These are phyloP conservation scores for Xylariaceae sp. DNA, from an alignment of 2,329 filamentous ascomycete genomes.

Conservation along the genomic window DNA sequence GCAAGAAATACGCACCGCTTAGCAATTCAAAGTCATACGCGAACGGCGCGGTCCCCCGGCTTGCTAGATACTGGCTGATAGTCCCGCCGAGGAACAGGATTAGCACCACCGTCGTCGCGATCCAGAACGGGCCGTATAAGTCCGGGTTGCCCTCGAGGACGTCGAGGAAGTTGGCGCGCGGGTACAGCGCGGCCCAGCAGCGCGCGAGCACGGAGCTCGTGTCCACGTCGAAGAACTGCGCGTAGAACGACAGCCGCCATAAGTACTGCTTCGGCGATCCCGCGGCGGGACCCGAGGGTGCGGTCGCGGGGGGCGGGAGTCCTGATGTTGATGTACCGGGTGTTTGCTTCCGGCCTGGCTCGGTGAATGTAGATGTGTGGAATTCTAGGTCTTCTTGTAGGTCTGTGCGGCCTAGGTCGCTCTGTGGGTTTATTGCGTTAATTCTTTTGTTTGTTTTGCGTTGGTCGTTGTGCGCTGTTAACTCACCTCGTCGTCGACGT, in stretches of 20 bases:
- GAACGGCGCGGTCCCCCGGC: constrained; percentile 66
- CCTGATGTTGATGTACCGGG: constrained; percentile 44
- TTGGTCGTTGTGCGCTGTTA: no score
- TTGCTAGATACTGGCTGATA: constrained; percentile 82
- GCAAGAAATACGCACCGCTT: constrained; percentile 54
- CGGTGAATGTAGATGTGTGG: constrained; percentile 84
- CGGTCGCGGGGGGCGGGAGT: constrained; percentile 55
- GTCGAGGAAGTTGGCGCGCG: constrained; percentile 91
- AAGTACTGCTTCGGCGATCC: constrained; percentile 72
- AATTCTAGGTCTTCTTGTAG: constrained; percentile 99
- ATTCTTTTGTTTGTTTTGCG: not conserved
- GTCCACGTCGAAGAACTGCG: constrained; percentile 98
- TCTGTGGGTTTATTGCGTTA: constrained; percentile 47
- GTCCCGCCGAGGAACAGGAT: constrained; percentile 95
- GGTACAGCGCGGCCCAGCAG: constrained; percentile 85
- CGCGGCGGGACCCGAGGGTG: constrained; percentile 35
- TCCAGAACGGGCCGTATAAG: constrained; percentile 96
- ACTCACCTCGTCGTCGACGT: constrained; percentile 88
- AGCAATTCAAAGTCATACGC: constrained; percentile 87
- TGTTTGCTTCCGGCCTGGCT: constrained; percentile 50
- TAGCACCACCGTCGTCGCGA: constrained; percentile 93
- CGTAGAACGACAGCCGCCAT: constrained; percentile 90
- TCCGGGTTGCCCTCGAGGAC: constrained; percentile 96
- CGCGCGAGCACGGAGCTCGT: constrained; percentile 82
- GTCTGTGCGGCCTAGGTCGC: constrained; percentile 95